Evolutionary conservation across 768 basidiomycete species (phyloP), one percentile per base, ranked within the genome.

Genomic region (Naganishia friedmannii): DNA sequence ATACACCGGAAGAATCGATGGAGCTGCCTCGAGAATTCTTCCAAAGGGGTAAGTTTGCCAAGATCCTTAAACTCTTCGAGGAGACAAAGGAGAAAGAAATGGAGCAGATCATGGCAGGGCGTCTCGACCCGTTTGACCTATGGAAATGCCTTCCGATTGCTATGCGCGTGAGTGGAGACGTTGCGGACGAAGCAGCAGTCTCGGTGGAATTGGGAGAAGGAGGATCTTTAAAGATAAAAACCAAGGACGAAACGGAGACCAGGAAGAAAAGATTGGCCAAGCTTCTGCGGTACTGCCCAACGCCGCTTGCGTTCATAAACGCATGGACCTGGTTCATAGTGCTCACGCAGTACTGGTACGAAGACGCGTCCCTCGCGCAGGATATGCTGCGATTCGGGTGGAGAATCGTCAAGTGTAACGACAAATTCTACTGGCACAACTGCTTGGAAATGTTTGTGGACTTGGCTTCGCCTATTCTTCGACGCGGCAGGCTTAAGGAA

Each of bases 31-130:
- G 34, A 37, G 34, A 37, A 37, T 37, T 37, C 34, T 37, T 37
- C 34, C 34, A 37, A 37, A 37, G 34, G 54, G 54, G 54, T 55
- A 55, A 55, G 54, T 55, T 29, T 29, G 23, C 19, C 54, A 15
- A 29, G 54, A 55, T 26, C 29, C 54, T 55, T 29, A 55, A 55
- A 29, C 28, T 55, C 23, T 55, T 26, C 54, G 23, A 55, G 54
- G 54, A 55, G 54, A 29, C 23, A 15, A 55, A 29, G 54, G 28
- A 29, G 54, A 55, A 51, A 23, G 54, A 55, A 29, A 55, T 55
- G n/a, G 19, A 23, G 28, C 54, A 55, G 54, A 55, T 23, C 28
- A 55, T 55, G 54, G 54, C 54, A 23, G 54, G 54, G n/a, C n/a
- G 28, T 15, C 54, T 55, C 21, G 54, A 55, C 13, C 54, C 54